Evolutionary conservation across 2,329 filamentous ascomycete species (phyloP).

Genomic region (Didymella keratinophila): DNA sequence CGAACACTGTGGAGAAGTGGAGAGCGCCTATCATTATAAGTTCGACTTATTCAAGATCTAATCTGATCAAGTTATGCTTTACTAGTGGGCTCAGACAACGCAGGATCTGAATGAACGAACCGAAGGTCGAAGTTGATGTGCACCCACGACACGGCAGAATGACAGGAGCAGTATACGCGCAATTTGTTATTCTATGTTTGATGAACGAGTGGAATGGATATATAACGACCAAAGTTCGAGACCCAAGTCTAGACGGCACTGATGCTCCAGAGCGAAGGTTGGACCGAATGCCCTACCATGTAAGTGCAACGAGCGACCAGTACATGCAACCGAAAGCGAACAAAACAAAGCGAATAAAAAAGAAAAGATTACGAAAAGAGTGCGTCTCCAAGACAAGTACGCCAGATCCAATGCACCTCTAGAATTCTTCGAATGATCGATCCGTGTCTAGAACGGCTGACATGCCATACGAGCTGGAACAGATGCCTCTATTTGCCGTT

Average conservation of each 20-base stretch:
- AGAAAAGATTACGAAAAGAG: background rate
- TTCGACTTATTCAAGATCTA: background rate
- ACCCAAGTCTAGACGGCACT: background rate
- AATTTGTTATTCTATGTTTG: background rate
- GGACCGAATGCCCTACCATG: constrained; percentile 1
- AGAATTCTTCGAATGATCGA: background rate
- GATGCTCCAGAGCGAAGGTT: constrained; percentile 12
- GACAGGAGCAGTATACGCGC: background rate
- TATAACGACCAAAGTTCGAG: background rate
- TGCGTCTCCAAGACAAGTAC: background rate
- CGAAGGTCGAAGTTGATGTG: background rate
- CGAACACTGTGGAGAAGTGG: background rate
- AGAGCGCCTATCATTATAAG: background rate
- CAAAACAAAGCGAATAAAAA: background rate
- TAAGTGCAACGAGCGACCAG: constrained; percentile 12
- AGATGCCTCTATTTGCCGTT: constrained; percentile 28
- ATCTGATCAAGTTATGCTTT: constrained; percentile 1
- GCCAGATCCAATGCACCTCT: constrained; percentile 1
- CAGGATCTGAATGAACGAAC: background rate
- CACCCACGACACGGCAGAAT: too few species aligned
- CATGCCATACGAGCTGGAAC: background rate
- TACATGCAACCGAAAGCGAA: background rate
- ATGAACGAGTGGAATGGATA: background rate
- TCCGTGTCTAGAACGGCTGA: background rate
- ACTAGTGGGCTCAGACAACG: background rate